Evolutionary conservation across 352 stramenopile genomes (phyloP).

Genomic region (Globisporangium takayamanum): DNA sequence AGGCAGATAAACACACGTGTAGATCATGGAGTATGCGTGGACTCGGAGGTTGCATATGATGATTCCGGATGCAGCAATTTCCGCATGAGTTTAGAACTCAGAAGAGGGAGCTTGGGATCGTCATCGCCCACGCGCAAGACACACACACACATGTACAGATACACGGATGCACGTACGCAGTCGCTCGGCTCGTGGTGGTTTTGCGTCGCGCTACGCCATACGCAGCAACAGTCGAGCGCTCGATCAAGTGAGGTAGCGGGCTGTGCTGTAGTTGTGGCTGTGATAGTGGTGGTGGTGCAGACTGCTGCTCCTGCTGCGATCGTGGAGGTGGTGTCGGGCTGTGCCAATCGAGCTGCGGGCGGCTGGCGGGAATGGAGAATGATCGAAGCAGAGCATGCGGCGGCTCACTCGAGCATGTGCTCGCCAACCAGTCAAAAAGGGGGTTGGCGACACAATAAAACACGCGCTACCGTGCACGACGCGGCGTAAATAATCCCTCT

Average conservation of each 20-base stretch:
- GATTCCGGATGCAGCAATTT: slow-evolving; percentile 89
- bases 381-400: not conserved
- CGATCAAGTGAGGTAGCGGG: too few relatives aligned
- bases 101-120: slow-evolving; percentile 88
- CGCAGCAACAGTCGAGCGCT: too few relatives aligned
- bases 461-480: too few relatives aligned
- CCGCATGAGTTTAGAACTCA: slow-evolving; percentile 58
- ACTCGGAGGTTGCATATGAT: slow-evolving; percentile 84
- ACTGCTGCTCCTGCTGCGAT: too few relatives aligned
- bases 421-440: too few relatives aligned
- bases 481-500: too few relatives aligned
- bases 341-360: not conserved
- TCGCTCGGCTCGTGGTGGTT: not conserved
- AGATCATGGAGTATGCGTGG: slow-evolving; percentile 25
- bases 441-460: too few relatives aligned
- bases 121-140: slow-evolving; percentile 46
- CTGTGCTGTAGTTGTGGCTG: too few relatives aligned
- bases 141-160: slow-evolving; percentile 9
- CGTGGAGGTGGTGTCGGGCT: too few relatives aligned
- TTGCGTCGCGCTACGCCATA: not conserved
- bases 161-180: not conserved
- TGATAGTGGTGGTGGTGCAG: too few relatives aligned
- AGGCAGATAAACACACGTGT: slow-evolving; percentile 13
- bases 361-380: not conserved
- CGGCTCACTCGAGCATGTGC: too few relatives aligned